These are phyloP conservation scores for Solanum sejunctum DNA, from an alignment of 257 asterid species.

Conservation along the genomic window DNA sequence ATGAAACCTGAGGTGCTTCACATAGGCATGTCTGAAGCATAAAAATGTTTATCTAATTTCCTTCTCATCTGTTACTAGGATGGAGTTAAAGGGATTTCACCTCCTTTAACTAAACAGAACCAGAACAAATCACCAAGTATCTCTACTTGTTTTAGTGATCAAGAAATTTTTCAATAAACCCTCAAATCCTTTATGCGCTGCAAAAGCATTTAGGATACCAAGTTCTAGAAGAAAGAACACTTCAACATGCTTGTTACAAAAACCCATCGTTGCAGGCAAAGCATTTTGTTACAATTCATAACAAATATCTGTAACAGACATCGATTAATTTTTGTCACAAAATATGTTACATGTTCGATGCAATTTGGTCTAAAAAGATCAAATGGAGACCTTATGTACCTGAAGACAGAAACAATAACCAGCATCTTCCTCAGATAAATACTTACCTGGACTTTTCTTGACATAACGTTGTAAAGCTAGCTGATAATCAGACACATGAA, in stretches of 20 bases:
- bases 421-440: not conserved
- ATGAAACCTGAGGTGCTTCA: not conserved
- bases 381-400: not conserved
- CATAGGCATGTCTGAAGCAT: not conserved
- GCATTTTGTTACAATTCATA: not conserved
- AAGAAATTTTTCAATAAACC: not conserved
- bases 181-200: not conserved
- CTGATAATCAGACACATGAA: slow-evolving; percentile 60
- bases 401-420: not conserved
- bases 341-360: not conserved
- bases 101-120: not conserved
- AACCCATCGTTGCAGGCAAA: not conserved
- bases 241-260: not conserved
- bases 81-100: not conserved
- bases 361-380: not conserved
- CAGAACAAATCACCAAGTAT: not conserved
- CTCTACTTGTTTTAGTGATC: not conserved
- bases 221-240: not conserved
- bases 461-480: slow-evolving; percentile 46
- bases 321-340: not conserved
- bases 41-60: not conserved
- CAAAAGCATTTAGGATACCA: not conserved
- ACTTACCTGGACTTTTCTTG: slow-evolving; percentile 59
- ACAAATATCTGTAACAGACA: not conserved
- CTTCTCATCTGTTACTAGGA: not conserved